Evolutionary conservation across 2,329 filamentous ascomycete species (phyloP).

Genomic region (Neofusicoccum umdonicola): DNA sequence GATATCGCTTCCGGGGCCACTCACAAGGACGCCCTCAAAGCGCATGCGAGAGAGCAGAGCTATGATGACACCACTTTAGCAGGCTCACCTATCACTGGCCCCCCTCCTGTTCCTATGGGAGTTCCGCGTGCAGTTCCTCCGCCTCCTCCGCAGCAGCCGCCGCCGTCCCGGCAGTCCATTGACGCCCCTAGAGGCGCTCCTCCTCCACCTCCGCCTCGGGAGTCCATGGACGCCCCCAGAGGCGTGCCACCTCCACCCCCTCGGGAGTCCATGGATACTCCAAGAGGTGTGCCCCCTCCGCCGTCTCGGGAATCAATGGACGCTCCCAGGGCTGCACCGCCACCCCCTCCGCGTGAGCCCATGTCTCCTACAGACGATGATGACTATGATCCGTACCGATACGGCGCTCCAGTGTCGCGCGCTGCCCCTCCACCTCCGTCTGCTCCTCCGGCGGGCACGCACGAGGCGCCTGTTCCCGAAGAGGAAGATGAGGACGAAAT

Average conservation of each 20-base stretch:
- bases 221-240: slow-evolving; percentile 69
- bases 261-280: slow-evolving; percentile 68
- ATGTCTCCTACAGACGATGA: slow-evolving; percentile 47
- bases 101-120: slow-evolving; percentile 29
- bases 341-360: slow-evolving; percentile 57
- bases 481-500: slow-evolving; percentile 35
- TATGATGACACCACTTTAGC: slow-evolving; percentile 62
- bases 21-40: slow-evolving; percentile 87
- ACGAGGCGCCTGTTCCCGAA: slow-evolving; percentile 21
- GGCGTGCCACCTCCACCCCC: slow-evolving; percentile 64
- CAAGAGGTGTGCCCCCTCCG: slow-evolving; percentile 68
- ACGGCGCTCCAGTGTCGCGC: slow-evolving; percentile 38
- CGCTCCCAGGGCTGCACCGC: slow-evolving; percentile 45
- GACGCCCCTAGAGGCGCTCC: slow-evolving; percentile 71
- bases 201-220: slow-evolving; percentile 63
- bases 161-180: slow-evolving; percentile 59
- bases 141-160: slow-evolving; percentile 53
- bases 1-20: slow-evolving; percentile 93
- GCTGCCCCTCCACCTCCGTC: slow-evolving; percentile 34
- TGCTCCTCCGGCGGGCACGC: slow-evolving; percentile 31
- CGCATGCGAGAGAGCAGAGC: slow-evolving; percentile 75
- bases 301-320: slow-evolving; percentile 45
- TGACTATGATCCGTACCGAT: slow-evolving; percentile 67
- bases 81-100: slow-evolving; percentile 42
- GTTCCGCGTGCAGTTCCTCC: slow-evolving; percentile 49